These are phyloP conservation scores for Aspergillus avenaceus DNA, from an alignment of 495 filamentous ascomycete species.

Conservation along the genomic window DNA sequence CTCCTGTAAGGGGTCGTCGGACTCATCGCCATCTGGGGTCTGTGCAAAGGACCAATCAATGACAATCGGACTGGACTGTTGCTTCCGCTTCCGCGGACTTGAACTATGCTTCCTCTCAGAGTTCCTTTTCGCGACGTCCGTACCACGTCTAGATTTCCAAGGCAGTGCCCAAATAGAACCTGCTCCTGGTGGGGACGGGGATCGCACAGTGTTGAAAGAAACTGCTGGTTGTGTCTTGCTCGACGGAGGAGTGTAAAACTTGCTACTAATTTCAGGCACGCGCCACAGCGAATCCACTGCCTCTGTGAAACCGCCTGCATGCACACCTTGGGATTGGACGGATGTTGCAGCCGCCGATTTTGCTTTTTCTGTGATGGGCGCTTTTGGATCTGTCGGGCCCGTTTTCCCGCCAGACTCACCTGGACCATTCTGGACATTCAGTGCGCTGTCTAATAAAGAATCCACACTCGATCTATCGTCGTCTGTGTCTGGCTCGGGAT, in stretches of 20 bases:
- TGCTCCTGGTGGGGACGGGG: conserved; percentile 34
- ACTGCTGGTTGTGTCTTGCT: conserved; percentile 16
- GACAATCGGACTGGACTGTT: conserved; percentile 32
- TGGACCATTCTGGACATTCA: conserved; percentile 12
- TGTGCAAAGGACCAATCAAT: conserved; percentile 44
- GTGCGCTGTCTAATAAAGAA: conserved; percentile 20
- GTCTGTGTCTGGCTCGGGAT: conserved; percentile 15
- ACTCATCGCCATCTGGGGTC: conserved; percentile 35
- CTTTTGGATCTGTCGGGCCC: background rate
- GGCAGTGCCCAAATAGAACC: conserved; percentile 39
- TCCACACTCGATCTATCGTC: conserved; percentile 22
- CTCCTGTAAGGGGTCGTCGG: conserved; percentile 46
- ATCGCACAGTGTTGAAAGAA: conserved; percentile 13
- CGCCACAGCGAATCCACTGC: conserved; percentile 32
- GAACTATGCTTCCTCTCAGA: conserved; percentile 19
- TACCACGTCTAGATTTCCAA: conserved; percentile 15
- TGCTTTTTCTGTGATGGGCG: conserved; percentile 17
- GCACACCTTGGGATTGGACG: conserved; percentile 7
- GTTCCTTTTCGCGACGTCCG: conserved; percentile 17
- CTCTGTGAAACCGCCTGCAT: conserved; percentile 3
- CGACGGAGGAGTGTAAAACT: conserved; percentile 32
- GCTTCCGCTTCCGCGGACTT: conserved; percentile 20
- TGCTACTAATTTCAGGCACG: conserved; percentile 34
- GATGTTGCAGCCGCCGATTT: conserved; percentile 12
- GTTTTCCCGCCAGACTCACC: background rate